Percentiles rank a stretch among this genome's conserved stretches.
Conservation (phyloP, 1,284 basidiomycete species). For the Peniophora sp. region DNA sequence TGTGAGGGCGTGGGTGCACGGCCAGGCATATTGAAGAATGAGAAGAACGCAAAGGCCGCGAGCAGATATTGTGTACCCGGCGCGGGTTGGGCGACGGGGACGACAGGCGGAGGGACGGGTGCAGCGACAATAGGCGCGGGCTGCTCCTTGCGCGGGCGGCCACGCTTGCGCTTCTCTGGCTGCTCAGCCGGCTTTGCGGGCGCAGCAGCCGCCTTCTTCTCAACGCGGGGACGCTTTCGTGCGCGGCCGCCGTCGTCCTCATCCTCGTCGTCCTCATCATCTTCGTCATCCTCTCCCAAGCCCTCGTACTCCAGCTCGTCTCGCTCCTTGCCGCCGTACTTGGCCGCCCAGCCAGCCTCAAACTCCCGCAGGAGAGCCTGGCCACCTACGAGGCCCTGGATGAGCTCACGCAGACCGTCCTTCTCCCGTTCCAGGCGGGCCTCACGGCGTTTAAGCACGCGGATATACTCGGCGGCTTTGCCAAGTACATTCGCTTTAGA, state of each 20-base stretch:
- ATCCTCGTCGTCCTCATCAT: slow-evolving; percentile 48
- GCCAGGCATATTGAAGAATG: slow-evolving; percentile 67
- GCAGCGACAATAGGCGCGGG: slow-evolving; percentile 14
- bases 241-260: slow-evolving; percentile 42
- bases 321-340: slow-evolving; percentile 67
- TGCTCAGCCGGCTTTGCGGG: slow-evolving; percentile 31
- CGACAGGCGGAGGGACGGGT: slow-evolving; percentile 7
- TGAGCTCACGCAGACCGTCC: slow-evolving; percentile 57
- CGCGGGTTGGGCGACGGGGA: slow-evolving; percentile 16
- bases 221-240: slow-evolving; percentile 48
- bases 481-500: slow-evolving; percentile 79
- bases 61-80: slow-evolving; percentile 55
- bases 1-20: slow-evolving; percentile 21
- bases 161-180: slow-evolving; percentile 75
- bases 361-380: slow-evolving; percentile 60
- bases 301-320: slow-evolving; percentile 52
- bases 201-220: slow-evolving; percentile 19
- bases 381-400: slow-evolving; percentile 64
- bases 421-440: slow-evolving; percentile 62
- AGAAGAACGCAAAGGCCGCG: slow-evolving; percentile 69
- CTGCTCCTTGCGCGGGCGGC: slow-evolving; percentile 53
- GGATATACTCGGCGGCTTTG: slow-evolving; percentile 78
- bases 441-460: slow-evolving; percentile 70
- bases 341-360: slow-evolving; percentile 64
- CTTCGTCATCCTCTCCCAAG: slow-evolving; percentile 37